Evolutionary conservation across 2,329 filamentous ascomycete genomes (phyloP).

Genomic region (Ascochyta koolunga): DNA sequence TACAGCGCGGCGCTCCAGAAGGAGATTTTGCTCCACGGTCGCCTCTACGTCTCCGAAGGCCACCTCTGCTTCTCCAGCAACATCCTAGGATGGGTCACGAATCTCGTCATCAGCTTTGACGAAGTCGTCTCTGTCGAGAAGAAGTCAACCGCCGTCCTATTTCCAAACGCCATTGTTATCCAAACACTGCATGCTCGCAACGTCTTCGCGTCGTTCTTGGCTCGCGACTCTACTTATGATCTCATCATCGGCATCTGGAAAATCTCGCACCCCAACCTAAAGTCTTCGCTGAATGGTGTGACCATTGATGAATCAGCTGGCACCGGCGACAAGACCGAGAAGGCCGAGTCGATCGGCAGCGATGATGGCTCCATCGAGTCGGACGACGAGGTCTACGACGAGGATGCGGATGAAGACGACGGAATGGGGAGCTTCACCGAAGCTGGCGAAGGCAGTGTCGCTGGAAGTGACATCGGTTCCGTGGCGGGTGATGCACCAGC

Average conservation of each 20-base stretch:
- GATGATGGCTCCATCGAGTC: slow-evolving; percentile 64
- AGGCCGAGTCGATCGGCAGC: slow-evolving; percentile 67
- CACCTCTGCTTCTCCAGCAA: slow-evolving; percentile 99
- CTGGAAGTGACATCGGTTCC: slow-evolving; percentile 57
- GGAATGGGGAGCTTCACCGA: slow-evolving; percentile 68
- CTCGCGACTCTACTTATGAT: slow-evolving; percentile 94
- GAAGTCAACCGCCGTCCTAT: slow-evolving; percentile 90
- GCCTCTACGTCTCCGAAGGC: slow-evolving; percentile 94
- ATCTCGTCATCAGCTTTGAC: slow-evolving; percentile 96
- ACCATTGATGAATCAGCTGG: slow-evolving; percentile 71
- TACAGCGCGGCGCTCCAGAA: slow-evolving; percentile 96
- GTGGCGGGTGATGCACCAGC: slow-evolving; percentile 59
- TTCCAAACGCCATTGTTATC: slow-evolving; percentile 97
- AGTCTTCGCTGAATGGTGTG: slow-evolving; percentile 89
- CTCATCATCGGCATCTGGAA: slow-evolving; percentile 98
- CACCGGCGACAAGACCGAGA: slow-evolving; percentile 88
- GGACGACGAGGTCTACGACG: slow-evolving; percentile 78
- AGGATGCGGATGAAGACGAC: slow-evolving; percentile 78
- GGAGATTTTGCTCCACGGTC: slow-evolving; percentile 91
- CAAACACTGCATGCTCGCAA: slow-evolving; percentile 95
- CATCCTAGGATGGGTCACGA: slow-evolving; percentile 97
- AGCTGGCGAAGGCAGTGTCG: slow-evolving; percentile 59
- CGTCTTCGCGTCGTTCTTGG: slow-evolving; percentile 93
- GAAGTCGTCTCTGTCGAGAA: slow-evolving; percentile 97
- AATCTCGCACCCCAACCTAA: slow-evolving; percentile 88